Conservation (phyloP, 441 rosid genomes). For the Metrosideros polymorpha region DNA sequence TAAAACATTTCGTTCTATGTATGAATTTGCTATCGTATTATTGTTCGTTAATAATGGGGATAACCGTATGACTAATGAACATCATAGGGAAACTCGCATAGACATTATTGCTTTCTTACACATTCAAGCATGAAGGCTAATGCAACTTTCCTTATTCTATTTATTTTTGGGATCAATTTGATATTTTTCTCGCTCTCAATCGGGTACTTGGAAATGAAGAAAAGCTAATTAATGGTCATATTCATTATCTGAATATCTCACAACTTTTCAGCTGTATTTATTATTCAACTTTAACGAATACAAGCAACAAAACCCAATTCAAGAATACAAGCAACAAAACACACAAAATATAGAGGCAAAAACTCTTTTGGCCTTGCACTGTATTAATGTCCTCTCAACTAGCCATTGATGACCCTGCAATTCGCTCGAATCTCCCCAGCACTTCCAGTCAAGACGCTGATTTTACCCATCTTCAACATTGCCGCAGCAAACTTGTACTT, state of each 20-base stretch:
- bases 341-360: background rate
- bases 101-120: background rate
- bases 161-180: background rate
- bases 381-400: background rate
- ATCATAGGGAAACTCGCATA: background rate
- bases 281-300: background rate
- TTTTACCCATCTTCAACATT: conserved; percentile 63
- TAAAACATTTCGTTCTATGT: background rate
- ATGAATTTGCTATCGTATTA: background rate
- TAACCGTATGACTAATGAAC: background rate
- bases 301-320: background rate
- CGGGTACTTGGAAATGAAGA: too few relatives aligned
- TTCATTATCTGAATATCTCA: background rate
- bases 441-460: conserved; percentile 35
- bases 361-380: background rate
- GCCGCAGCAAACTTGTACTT: conserved; percentile 37
- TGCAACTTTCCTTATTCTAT: background rate
- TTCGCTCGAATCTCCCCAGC: conserved; percentile 45
- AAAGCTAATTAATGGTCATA: background rate
- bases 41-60: background rate
- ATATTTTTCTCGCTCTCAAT: background rate
- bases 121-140: background rate
- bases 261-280: background rate
- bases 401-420: conserved; percentile 40
- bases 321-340: background rate